Percentiles rank a stretch among this genome's conserved stretches.
These are phyloP conservation scores for Kazachstania kunashirensis DNA, from an alignment of 805 yeast genomes.

Conservation along the genomic window DNA sequence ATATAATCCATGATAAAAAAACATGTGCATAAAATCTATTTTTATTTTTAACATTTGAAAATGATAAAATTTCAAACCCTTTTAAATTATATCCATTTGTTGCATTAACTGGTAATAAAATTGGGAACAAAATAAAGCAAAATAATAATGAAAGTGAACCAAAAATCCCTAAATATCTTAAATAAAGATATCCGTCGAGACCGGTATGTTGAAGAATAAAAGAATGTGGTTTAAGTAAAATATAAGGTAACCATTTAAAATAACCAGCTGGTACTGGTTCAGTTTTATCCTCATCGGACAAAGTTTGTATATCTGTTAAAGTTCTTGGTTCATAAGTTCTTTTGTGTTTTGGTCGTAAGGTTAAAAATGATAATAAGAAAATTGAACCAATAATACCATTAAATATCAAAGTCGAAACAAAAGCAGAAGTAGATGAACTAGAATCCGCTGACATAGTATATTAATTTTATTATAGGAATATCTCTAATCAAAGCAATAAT, in stretches of 20 bases:
- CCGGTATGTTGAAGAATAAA: conserved; percentile 62
- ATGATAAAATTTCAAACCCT: conserved; percentile 60
- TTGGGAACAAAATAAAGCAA: conserved; percentile 51
- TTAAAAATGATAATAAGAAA: conserved; percentile 51
- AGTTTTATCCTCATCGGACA: conserved; percentile 43
- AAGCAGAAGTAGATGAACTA: conserved; percentile 62
- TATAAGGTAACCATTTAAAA: conserved; percentile 45
- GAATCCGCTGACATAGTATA: conserved; percentile 15
- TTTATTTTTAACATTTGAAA: conserved; percentile 51
- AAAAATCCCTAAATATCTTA: conserved; percentile 53
- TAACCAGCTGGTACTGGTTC: conserved; percentile 57
- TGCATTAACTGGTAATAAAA: conserved; percentile 65
- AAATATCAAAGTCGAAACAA: conserved; percentile 60
- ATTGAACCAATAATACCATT: conserved; percentile 50
- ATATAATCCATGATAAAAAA: conserved; percentile 64
- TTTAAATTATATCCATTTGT: conserved; percentile 45
- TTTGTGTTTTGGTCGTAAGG: conserved; percentile 53
- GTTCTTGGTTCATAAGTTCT: conserved; percentile 79
- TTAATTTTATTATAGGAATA: background rate
- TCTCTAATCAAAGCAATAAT: no score
- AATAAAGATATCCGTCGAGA: conserved; percentile 66
- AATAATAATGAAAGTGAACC: conserved; percentile 43
- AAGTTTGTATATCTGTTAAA: conserved; percentile 29
- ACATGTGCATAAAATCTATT: conserved; percentile 66
- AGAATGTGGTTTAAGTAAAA: conserved; percentile 47